phyloP scores from a whole-genome alignment of 176 grass and related monocot species.

The Eremochloa ophiuroides region DNA sequence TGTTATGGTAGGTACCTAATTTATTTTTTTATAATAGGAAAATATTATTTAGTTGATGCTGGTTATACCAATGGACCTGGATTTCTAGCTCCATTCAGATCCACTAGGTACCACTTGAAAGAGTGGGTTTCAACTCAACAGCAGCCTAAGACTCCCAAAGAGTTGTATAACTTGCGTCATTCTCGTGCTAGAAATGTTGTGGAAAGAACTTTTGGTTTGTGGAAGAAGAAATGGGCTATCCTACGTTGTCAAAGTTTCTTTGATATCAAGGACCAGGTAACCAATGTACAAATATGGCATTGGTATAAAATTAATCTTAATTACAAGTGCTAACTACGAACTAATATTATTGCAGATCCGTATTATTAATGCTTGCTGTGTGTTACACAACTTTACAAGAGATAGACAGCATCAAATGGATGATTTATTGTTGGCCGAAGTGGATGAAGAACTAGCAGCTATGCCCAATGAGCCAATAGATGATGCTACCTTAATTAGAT shows the following conservation, averaged over 20 bases:
- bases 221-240: no score
- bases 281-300: no score
- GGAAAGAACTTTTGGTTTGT: no score
- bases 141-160: no score
- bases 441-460: neutral
- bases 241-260: neutral
- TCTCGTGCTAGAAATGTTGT: no score
- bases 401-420: neutral
- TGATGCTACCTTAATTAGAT: neutral
- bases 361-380: slow-evolving; percentile 13
- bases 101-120: no score
- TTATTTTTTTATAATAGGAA: neutral
- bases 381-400: neutral
- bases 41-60: neutral
- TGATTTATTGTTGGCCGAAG: neutral
- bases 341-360: neutral
- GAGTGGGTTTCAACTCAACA: no score
- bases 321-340: neutral
- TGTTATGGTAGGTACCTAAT: neutral
- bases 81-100: no score
- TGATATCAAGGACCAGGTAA: neutral
- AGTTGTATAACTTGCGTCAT: no score
- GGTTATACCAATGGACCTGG: no score
- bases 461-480: neutral
- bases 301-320: no score